Conservation (phyloP, 441 rosid species). For the Kokia cookei region DNA sequence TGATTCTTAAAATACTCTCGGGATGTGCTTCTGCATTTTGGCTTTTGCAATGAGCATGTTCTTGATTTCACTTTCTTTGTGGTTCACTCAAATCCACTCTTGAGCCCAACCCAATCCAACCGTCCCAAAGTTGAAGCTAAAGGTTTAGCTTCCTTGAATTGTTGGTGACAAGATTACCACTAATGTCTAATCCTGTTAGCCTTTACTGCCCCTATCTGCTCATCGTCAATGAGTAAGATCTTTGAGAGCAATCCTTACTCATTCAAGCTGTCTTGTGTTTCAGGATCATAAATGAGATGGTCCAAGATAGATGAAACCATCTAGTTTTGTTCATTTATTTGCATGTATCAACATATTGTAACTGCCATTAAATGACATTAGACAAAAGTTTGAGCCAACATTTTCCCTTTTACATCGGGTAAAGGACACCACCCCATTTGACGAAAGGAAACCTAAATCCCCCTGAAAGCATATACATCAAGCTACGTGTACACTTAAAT, state of each 20-base stretch:
- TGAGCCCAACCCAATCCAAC: conserved; percentile 11
- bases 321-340: neutral
- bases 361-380: too few species aligned
- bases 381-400: neutral
- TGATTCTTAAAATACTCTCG: neutral
- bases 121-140: neutral
- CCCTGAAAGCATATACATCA: neutral
- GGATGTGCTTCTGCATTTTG: neutral
- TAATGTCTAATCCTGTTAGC: neutral
- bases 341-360: neutral
- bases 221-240: neutral
- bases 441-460: neutral
- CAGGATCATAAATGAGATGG: neutral
- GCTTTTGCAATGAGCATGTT: conserved; percentile 12
- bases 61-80: conserved; percentile 27
- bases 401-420: neutral
- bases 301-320: neutral
- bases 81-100: conserved; percentile 79
- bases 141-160: neutral
- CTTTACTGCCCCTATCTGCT: neutral
- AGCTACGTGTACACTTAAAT: neutral
- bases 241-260: neutral
- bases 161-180: neutral
- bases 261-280: neutral
- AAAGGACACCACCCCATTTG: too few species aligned